Base-by-base conservation (phyloP, 2,329 filamentous ascomycete species). In the Aspergillus sp. region DNA sequence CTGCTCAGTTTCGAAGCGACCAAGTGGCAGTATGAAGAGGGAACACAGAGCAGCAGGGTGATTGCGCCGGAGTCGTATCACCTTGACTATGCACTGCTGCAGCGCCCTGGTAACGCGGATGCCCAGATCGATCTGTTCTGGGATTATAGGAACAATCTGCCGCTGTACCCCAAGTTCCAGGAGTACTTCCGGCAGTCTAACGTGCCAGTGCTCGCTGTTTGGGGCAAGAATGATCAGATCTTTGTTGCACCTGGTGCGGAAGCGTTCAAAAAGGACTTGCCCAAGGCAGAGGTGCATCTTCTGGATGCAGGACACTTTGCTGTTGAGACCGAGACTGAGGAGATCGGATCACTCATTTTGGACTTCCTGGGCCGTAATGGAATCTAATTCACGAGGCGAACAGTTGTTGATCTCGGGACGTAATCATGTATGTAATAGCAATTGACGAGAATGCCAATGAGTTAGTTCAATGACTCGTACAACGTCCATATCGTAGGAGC, bases 261-360 rank as follows among this genome's bases (percentile, higher is more conserved):
- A 69, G 83, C 82, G 0, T 87, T 74, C 62, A 77, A 77, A 64
- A 71, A 65, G 21, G 83, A 87, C 71, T 68, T 82, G 14, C 70
- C 74, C 8, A 70, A 77, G 23, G 74, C 81, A 4, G 78, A 83
- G 66, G 65, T 85, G 40, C 73, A 77, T 59, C 73, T 82, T 49
- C 64, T 86, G 43, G 82, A 87, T 67, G 79, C 78, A 2, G 83
- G 82, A 0, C 84, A 87, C 71, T 86, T 86, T 75, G 81, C 82
- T 14, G 64, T 72, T 11, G 77, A 80, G 65, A 79, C 71, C 56
- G 68, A 77, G 48, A 66, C 70, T 4, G 66, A 66, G 48, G 64
- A 75, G 40, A 73, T 80, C 60, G 76, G 68, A 3, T 52, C 60
- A 31, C 57, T 72, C 54, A 72, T 79, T 6, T 39, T 75, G 57